phyloP scores from a whole-genome alignment of 2,329 filamentous ascomycete genomes.

The Aspergillus sp. region DNA sequence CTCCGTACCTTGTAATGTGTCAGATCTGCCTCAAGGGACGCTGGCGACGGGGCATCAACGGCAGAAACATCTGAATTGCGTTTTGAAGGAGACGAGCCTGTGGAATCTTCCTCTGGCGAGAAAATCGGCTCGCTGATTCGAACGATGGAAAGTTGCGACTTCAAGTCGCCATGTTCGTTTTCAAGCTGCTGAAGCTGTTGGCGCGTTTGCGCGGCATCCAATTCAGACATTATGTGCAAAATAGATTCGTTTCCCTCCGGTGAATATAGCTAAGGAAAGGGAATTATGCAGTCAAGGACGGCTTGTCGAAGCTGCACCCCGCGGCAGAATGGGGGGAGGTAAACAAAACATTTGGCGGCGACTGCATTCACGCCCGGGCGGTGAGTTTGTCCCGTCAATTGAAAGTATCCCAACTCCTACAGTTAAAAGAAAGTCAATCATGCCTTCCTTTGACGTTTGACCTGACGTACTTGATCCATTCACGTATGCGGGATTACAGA shows the following conservation, averaged over 20 bases:
- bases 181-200: constrained; percentile 49
- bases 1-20: constrained; percentile 71
- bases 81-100: constrained; percentile 40
- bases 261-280: background rate
- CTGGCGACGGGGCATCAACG: constrained; percentile 68
- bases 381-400: background rate
- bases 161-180: constrained; percentile 49
- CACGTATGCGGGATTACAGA: background rate
- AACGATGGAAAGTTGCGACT: constrained; percentile 64
- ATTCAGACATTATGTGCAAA: background rate
- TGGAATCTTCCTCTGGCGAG: constrained; percentile 35
- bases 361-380: background rate
- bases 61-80: constrained; percentile 73
- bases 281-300: background rate
- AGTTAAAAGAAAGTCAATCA: background rate
- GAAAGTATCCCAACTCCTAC: background rate
- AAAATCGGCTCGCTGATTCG: constrained; percentile 74
- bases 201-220: constrained; percentile 22
- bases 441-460: background rate
- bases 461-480: background rate
- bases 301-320: background rate
- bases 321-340: background rate
- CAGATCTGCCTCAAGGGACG: constrained; percentile 78
- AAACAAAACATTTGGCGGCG: background rate
- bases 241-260: no score